Conservation (phyloP, 108 stramenopile species). For the Cyclostephanos invisitatus region DNA sequence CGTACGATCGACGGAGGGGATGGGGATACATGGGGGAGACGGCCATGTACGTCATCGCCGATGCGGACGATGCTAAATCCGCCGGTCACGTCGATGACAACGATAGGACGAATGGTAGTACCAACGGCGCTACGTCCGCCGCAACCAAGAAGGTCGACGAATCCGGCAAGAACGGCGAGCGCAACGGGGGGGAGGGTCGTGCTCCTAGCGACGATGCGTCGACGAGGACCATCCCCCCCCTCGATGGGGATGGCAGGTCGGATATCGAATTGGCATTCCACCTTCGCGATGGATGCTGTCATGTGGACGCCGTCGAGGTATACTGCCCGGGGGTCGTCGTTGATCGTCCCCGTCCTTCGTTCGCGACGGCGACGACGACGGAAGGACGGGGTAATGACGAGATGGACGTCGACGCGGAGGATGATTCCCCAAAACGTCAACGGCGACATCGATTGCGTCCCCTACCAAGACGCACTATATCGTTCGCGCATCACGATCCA, state of each 20-base stretch:
- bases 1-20: conserved; percentile 23
- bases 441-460: conserved; percentile 22
- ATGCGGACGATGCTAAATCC: conserved; percentile 1
- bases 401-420: background rate
- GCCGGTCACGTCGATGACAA: no score
- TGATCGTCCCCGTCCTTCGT: background rate
- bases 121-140: background rate
- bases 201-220: background rate
- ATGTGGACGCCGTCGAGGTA: conserved; percentile 40
- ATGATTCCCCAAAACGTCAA: background rate
- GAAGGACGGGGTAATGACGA: background rate
- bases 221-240: background rate
- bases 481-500: conserved; percentile 45
- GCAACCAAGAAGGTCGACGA: background rate
- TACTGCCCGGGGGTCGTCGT: conserved; percentile 14
- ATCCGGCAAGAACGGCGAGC: background rate
- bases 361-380: conserved; percentile 1
- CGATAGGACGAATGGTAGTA: background rate
- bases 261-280: conserved; percentile 33
- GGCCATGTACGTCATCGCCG: conserved; percentile 34
- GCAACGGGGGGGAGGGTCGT: background rate
- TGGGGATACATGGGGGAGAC: conserved; percentile 52
- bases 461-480: conserved; percentile 25
- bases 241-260: conserved; percentile 15
- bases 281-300: conserved; percentile 40